A percentile compares a stretch with the other conserved stretches of the same genome.
These are phyloP conservation scores for Allomyces macrogynus DNA, from an alignment of 192 early-diverging fungal genomes.

Conservation along the genomic window DNA sequence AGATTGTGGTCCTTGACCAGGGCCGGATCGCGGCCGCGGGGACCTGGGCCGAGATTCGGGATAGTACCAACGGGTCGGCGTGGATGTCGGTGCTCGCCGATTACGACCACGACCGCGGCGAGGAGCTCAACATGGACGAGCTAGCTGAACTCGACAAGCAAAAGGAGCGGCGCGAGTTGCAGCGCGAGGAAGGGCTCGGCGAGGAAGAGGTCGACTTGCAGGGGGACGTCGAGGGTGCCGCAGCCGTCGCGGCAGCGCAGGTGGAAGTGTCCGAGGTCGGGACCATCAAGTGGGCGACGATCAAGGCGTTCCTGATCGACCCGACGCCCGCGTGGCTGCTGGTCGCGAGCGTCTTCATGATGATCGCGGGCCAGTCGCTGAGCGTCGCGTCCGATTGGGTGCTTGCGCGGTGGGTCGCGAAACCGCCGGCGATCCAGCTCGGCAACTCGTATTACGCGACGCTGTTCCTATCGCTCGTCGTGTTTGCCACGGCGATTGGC, in stretches of 20 bases:
- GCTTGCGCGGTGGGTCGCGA: neutral
- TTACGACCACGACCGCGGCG: neutral
- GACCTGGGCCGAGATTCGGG: slow-evolving; percentile 11
- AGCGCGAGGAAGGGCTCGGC: neutral
- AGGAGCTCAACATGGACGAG: neutral
- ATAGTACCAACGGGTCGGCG: neutral
- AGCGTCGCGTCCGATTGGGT: neutral
- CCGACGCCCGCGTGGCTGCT: neutral
- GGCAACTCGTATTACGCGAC: neutral
- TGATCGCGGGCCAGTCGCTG: neutral
- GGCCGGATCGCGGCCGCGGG: slow-evolving; percentile 28
- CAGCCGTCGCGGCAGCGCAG: neutral
- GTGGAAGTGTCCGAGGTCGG: neutral
- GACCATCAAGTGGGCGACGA: neutral
- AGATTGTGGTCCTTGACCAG: slow-evolving; percentile 22
- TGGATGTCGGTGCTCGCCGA: neutral
- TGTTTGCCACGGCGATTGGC: neutral
- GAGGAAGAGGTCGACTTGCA: neutral
- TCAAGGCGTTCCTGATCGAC: neutral
- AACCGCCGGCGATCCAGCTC: neutral
- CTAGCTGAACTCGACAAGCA: neutral
- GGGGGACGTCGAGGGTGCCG: neutral
- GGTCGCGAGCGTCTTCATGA: neutral
- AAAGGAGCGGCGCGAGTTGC: neutral
- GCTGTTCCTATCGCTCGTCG: neutral